Percentiles rank a stretch among this genome's conserved stretches.
These are phyloP conservation scores for Capsicum rhomboideum DNA, from an alignment of 257 asterid species.

Conservation along the genomic window DNA sequence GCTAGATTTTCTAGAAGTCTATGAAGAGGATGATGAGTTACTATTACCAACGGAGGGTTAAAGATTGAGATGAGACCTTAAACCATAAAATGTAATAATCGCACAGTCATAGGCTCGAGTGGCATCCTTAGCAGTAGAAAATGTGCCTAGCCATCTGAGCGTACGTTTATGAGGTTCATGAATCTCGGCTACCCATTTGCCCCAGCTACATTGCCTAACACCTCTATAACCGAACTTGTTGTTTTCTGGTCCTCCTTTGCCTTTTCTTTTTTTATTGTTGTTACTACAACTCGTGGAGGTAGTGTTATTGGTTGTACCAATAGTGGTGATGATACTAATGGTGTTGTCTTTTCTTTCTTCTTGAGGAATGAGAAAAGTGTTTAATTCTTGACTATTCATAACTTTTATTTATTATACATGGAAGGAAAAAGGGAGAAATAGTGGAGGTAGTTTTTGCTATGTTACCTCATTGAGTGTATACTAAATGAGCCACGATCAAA, in stretches of 20 bases:
- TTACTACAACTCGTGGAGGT: background rate
- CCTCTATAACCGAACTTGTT: constrained; percentile 68
- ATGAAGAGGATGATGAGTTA: constrained; percentile 15
- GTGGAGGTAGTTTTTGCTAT: background rate
- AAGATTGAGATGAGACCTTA: constrained; percentile 68
- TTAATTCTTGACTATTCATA: background rate
- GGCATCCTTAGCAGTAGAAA: constrained; percentile 90
- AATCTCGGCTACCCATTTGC: constrained; percentile 97
- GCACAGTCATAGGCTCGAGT: constrained; percentile 96
- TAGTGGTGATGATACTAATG: background rate
- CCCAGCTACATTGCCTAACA: constrained; percentile 94
- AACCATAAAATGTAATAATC: constrained; percentile 60
- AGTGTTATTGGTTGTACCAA: constrained; percentile 5
- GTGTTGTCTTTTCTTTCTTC: background rate
- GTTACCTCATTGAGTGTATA: background rate
- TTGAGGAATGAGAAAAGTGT: background rate
- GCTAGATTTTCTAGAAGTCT: constrained; percentile 22
- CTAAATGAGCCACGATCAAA: background rate
- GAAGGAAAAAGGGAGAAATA: too few relatives aligned
- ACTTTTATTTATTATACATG: background rate
- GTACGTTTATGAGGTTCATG: constrained; percentile 77
- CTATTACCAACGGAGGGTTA: constrained; percentile 28
- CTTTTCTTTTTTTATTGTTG: constrained; percentile 23
- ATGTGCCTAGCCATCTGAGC: constrained; percentile 82
- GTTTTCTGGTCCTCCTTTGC: constrained; percentile 88